A percentile compares a stretch with the other conserved stretches of the same genome.
phyloP scores from a whole-genome alignment of 2,329 filamentous ascomycete genomes.

The Xylariaceae sp. region DNA sequence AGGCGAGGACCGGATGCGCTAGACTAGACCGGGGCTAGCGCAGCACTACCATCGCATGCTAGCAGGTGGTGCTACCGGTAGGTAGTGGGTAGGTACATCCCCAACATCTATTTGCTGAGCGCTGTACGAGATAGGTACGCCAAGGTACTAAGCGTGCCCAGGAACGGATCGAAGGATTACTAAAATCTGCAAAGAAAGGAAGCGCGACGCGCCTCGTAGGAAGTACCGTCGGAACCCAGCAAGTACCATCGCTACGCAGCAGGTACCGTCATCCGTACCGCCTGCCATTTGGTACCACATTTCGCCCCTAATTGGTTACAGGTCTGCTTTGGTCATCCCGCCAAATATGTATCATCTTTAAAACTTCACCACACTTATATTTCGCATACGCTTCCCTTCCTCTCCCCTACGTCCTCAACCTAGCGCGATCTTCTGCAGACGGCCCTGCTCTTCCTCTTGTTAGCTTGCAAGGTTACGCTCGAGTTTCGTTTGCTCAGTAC shows the following conservation, averaged over 20 bases:
- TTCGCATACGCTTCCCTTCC: conserved; percentile 1
- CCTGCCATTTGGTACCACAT: not conserved
- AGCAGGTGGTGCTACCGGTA: no score
- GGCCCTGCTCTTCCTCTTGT: not conserved
- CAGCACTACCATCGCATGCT: no score
- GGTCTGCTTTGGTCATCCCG: conserved; percentile 1
- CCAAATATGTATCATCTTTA: not conserved
- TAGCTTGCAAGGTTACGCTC: not conserved
- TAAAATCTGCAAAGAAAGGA: no score
- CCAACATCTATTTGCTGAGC: no score
- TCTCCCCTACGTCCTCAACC: conserved; percentile 1
- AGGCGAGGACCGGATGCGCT: not conserved
- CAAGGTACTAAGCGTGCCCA: no score
- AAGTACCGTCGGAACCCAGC: no score
- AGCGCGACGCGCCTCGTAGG: no score
- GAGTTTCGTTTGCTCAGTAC: not conserved
- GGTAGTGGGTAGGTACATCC: no score
- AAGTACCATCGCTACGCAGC: no score
- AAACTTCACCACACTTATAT: conserved; percentile 2
- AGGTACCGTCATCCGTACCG: not conserved
- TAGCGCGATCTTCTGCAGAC: not conserved
- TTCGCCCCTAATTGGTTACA: conserved; percentile 3
- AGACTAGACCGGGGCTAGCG: not conserved
- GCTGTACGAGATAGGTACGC: no score
- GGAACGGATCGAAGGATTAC: no score